Percentiles rank a stretch among this genome's conserved stretches.
Evolutionary conservation across 106 monocot genomes (phyloP).

Genomic region (Vanilla planifolia): DNA sequence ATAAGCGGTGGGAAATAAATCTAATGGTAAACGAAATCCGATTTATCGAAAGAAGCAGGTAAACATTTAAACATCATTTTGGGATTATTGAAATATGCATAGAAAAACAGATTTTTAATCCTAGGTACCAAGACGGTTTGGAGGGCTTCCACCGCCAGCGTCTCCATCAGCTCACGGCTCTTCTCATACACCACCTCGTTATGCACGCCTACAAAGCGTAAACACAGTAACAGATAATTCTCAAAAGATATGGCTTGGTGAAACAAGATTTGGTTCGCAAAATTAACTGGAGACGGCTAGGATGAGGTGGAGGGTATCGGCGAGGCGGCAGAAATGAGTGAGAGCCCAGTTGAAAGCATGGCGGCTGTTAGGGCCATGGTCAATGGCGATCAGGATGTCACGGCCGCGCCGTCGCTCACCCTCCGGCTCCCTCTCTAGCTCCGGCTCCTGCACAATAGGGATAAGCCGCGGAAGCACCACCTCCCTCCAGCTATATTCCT

Average conservation of each 20-base stretch:
- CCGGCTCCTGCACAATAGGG: slow-evolving; percentile 45
- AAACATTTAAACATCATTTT: too few relatives aligned
- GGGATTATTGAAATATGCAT: too few relatives aligned
- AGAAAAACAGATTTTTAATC: too few relatives aligned
- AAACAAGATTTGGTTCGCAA: too few relatives aligned
- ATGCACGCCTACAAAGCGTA: slow-evolving; percentile 42
- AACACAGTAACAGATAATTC: not conserved
- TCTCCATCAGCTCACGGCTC: slow-evolving; percentile 52
- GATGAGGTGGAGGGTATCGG: slow-evolving; percentile 84
- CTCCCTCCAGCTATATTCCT: slow-evolving; percentile 77
- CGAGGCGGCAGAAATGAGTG: slow-evolving; percentile 78
- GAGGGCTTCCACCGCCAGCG: slow-evolving; percentile 54
- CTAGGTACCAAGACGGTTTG: slow-evolving; percentile 50
- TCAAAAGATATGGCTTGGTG: too few relatives aligned
- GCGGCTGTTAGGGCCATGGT: slow-evolving; percentile 61
- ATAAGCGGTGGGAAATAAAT: too few relatives aligned
- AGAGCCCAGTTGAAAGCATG: slow-evolving; percentile 83
- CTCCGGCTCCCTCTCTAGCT: slow-evolving; percentile 39
- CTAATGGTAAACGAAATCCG: too few relatives aligned
- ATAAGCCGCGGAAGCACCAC: slow-evolving; percentile 64
- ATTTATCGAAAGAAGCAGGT: too few relatives aligned
- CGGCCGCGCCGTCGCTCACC: slow-evolving; percentile 65
- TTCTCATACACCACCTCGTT: slow-evolving; percentile 69
- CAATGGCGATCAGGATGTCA: slow-evolving; percentile 64
- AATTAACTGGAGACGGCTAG: slow-evolving; percentile 62